phyloP scores from a whole-genome alignment of 2,329 filamentous ascomycete species.

The Ceratocystiopsis minuta region DNA sequence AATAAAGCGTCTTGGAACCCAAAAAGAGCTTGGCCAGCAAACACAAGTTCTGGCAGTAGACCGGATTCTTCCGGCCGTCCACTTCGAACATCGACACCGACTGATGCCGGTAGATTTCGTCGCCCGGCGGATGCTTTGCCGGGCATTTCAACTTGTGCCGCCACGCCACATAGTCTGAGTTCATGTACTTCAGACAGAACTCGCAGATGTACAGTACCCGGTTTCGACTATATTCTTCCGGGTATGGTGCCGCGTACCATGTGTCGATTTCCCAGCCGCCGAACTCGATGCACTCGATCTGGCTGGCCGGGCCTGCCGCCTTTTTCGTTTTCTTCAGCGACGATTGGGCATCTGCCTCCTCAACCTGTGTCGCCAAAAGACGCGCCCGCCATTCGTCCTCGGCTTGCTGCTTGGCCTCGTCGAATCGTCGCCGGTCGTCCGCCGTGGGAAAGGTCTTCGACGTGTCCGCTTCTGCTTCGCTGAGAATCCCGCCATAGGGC shows the following conservation, averaged over 20 bases:
- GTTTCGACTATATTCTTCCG: conserved; percentile 94
- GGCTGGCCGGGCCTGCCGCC: conserved; percentile 69
- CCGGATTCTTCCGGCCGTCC: conserved; percentile 86
- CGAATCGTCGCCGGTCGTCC: conserved; percentile 70
- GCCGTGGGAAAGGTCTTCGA: conserved; percentile 67
- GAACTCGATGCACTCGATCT: conserved; percentile 98
- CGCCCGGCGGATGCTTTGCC: conserved; percentile 88
- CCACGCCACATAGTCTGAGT: conserved; percentile 96
- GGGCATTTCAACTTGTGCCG: conserved; percentile 93
- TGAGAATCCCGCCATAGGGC: conserved; percentile 86
- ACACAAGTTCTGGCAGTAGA: conserved; percentile 98
- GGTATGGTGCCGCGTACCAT: conserved; percentile 96
- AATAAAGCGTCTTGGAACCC: conserved; percentile 96
- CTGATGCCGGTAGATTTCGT: conserved; percentile 88
- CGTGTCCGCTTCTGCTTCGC: conserved; percentile 78
- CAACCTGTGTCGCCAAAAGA: conserved; percentile 35
- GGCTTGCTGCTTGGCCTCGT: conserved; percentile 74
- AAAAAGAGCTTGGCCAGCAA: conserved; percentile 90
- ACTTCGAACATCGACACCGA: conserved; percentile 94
- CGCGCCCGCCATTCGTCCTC: conserved; percentile 78
- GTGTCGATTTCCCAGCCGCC: conserved; percentile 96
- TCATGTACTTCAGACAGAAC: conserved; percentile 99
- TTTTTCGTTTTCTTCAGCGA: conserved; percentile 55
- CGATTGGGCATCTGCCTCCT: conserved; percentile 43
- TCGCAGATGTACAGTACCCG: conserved; percentile 97